phyloP scores from a whole-genome alignment of 2,329 filamentous ascomycete species.

The Fusarium concolor region DNA sequence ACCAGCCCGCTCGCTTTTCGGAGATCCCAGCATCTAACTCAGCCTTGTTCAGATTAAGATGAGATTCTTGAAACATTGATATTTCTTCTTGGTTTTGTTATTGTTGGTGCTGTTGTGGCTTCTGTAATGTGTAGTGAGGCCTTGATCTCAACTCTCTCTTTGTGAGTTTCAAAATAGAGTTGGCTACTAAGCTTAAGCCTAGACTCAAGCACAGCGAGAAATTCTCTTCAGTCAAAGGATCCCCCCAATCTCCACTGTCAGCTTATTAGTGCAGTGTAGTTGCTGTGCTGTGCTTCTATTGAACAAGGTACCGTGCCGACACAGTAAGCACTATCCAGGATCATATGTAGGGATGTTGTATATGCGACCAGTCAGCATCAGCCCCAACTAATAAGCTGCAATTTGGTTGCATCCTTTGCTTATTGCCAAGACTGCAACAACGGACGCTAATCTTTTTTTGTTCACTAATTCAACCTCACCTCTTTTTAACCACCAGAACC shows the following conservation, averaged over 20 bases:
- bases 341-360: slow-evolving; percentile 3
- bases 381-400: slow-evolving; percentile 32
- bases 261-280: slow-evolving; percentile 17
- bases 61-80: not conserved
- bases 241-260: slow-evolving; percentile 19
- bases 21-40: slow-evolving; percentile 11
- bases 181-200: slow-evolving; percentile 30
- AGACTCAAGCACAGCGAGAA: not conserved
- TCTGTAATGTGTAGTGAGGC: not conserved
- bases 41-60: slow-evolving; percentile 1
- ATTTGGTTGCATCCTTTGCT: slow-evolving; percentile 18
- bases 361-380: slow-evolving; percentile 32
- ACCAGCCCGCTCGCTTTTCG: slow-evolving; percentile 11
- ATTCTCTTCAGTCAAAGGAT: not conserved
- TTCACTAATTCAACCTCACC: slow-evolving; percentile 15
- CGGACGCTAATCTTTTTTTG: slow-evolving; percentile 20
- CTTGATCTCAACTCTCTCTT: not conserved
- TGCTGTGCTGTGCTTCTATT: not conserved
- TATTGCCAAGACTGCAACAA: slow-evolving; percentile 18
- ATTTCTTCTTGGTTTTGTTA: not conserved
- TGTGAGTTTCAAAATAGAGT: slow-evolving; percentile 20
- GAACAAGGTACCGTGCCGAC: slow-evolving; percentile 3
- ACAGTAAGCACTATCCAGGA: slow-evolving; percentile 32
- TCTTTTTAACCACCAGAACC: no score
- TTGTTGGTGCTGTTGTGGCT: not conserved